Evolutionary conservation across 139 green algal species (phyloP).

Genomic region (Helicosporidium sp.): DNA sequence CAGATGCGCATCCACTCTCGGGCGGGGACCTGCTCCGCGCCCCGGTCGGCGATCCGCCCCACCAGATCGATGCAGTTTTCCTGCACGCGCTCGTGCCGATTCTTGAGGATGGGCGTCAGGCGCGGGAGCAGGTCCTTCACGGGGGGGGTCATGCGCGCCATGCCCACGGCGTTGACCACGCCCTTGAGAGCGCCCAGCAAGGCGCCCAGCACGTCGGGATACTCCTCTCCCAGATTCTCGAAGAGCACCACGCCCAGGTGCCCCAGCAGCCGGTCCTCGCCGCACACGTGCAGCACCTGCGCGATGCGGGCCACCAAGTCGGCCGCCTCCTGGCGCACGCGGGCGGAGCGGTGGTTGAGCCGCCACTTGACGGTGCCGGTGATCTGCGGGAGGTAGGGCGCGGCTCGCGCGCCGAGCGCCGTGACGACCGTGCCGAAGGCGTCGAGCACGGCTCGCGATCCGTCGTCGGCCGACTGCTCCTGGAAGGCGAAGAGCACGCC

Average conservation of each 20-base stretch:
- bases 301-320: slow-evolving; percentile 90
- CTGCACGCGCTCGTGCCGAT: slow-evolving; percentile 79
- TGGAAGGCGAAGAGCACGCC: slow-evolving; percentile 98
- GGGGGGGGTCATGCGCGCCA: slow-evolving; percentile 94
- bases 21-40: slow-evolving; percentile 86
- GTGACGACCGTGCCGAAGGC: slow-evolving; percentile 93
- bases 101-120: slow-evolving; percentile 95
- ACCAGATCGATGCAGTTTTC: slow-evolving; percentile 97
- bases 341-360: slow-evolving; percentile 94
- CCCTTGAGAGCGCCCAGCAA: slow-evolving; percentile 88
- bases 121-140: slow-evolving; percentile 98
- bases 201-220: slow-evolving; percentile 82
- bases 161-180: slow-evolving; percentile 93
- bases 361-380: slow-evolving; percentile 98
- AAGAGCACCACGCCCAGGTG: slow-evolving; percentile 94
- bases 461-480: slow-evolving; percentile 75
- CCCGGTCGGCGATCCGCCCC: slow-evolving; percentile 87
- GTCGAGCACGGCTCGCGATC: slow-evolving; percentile 79
- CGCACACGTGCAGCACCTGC: slow-evolving; percentile 79
- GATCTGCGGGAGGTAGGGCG: slow-evolving; percentile 95
- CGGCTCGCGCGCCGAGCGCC: slow-evolving; percentile 68
- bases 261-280: slow-evolving; percentile 88
- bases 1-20: slow-evolving; percentile 99
- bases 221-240: slow-evolving; percentile 93
- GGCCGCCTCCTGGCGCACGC: slow-evolving; percentile 79